phyloP scores from a whole-genome alignment of 805 yeast species.

The Lachancea lanzarotensis region DNA sequence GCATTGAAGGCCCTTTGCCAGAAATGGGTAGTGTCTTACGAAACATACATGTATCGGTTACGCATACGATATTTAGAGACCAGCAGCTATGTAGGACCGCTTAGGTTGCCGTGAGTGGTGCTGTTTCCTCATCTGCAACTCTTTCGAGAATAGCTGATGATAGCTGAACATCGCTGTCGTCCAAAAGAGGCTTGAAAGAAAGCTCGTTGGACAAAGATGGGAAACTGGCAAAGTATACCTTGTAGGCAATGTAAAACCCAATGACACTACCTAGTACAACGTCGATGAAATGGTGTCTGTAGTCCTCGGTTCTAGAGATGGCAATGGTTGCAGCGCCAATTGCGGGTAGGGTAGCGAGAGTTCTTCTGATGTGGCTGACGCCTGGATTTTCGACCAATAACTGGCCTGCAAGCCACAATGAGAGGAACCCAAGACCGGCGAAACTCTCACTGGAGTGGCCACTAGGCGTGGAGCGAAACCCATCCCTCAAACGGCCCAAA shows the following conservation, averaged over 20 bases:
- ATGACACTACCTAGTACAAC: conserved; percentile 64
- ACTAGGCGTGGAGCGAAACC: conserved; percentile 76
- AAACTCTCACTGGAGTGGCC: conserved; percentile 74
- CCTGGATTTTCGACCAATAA: conserved; percentile 41
- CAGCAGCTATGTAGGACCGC: no score
- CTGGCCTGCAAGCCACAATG: conserved; percentile 67
- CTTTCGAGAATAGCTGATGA: conserved; percentile 6
- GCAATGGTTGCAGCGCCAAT: conserved; percentile 74
- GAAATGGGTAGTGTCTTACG: not conserved
- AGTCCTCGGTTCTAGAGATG: conserved; percentile 80
- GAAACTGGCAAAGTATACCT: conserved; percentile 36
- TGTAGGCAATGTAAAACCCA: conserved; percentile 54
- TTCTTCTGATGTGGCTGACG: conserved; percentile 59
- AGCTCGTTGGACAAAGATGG: conserved; percentile 31
- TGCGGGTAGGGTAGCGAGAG: conserved; percentile 48
- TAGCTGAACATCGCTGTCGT: conserved; percentile 35
- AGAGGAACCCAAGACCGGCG: conserved; percentile 56
- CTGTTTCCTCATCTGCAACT: conserved; percentile 20
- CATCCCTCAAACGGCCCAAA: conserved; percentile 45
- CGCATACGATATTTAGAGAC: not conserved
- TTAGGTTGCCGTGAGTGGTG: conserved; percentile 11
- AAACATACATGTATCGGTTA: not conserved
- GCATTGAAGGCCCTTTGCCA: no score
- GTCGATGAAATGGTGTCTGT: conserved; percentile 89
- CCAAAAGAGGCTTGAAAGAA: conserved; percentile 37